Base-by-base conservation (phyloP, 1,139 yeast species). In the Petasospora fabianii region DNA sequence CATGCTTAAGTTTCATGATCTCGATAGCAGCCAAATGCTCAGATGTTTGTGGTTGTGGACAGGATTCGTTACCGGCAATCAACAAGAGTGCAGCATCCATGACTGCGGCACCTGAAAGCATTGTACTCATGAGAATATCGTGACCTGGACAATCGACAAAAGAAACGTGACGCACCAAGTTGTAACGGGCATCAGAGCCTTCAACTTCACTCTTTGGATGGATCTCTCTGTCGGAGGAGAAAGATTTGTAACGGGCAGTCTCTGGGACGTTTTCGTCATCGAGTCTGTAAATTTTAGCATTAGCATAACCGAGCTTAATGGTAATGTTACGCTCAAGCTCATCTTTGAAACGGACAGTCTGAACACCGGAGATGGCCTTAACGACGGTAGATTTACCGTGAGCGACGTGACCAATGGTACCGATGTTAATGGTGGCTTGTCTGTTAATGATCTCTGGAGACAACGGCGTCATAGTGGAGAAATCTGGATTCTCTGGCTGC, bases 131-230 rank as follows among this genome's bases (percentile, higher is more conserved):
- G 65, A 94, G 82, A 73, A 94, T 92, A 75, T 94, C 99, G 85
- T 94, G 99, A 64, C 98, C 99, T 44, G 99, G 99, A 73, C 98
- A 94, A 73, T 94, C 99, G 46, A 94, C 98, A 58, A 94, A 94
- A 7, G 97, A 88, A 41, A 94, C 98, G 62, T 94, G 99, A 68
- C 99, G 87, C 36, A 88, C 80, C 53, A 94, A 74, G 58, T 78
- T 77, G 67, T 88, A 90, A 61, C 96, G 85, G 47, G 96, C 96
- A 42, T 73, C 70, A 62, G 90, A 83, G 12, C 94, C 96, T 47
- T 82, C 81, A 50, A 85, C 76, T 60, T 82, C 84, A 69, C 97
- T 87, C 61, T 83, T 85, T 51, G 98, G 98, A 61, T 80, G 77
- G 53, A 92, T 84, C 68, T 92, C 98, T 66, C 86, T 90, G 60